A percentile compares a stretch with the other conserved stretches of the same genome.
Evolutionary conservation across 352 stramenopile species (phyloP).

Genomic region (Globisporangium sylvaticum): DNA sequence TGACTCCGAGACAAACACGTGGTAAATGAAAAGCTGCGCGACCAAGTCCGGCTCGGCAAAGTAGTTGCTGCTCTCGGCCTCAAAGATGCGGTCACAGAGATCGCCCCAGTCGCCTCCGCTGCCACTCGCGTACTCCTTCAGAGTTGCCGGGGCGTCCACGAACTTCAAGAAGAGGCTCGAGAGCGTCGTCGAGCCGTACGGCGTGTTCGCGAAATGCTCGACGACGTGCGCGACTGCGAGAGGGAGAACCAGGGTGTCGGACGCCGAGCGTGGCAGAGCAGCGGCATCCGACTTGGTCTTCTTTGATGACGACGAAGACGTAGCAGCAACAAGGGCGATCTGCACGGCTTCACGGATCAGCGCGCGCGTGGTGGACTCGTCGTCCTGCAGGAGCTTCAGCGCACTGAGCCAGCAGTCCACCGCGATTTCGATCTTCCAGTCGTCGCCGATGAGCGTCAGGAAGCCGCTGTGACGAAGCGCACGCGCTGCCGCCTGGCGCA

Average conservation of each 20-base stretch:
- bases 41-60: conserved; percentile 61
- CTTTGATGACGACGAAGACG: not conserved
- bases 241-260: conserved; percentile 58
- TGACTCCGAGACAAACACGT: conserved; percentile 29
- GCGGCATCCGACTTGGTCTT: not conserved
- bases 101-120: conserved; percentile 35
- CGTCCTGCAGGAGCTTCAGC: conserved; percentile 69
- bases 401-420: conserved; percentile 53
- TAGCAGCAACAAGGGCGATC: conserved; percentile 22
- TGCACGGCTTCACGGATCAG: conserved; percentile 32
- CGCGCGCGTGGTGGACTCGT: conserved; percentile 39
- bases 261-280: conserved; percentile 17
- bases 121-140: conserved; percentile 37
- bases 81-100: conserved; percentile 69
- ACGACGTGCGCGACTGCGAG: conserved; percentile 47
- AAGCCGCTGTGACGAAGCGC: conserved; percentile 46
- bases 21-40: conserved; percentile 51
- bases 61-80: conserved; percentile 78
- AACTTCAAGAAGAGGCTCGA: conserved; percentile 29
- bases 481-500: conserved; percentile 55
- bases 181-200: conserved; percentile 26
- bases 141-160: conserved; percentile 34
- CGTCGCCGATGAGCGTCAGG: conserved; percentile 18
- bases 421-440: conserved; percentile 22
- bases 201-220: conserved; percentile 25